These are phyloP conservation scores for Cicer yamashitae DNA, from an alignment of 306 rosid genomes.

Conservation along the genomic window DNA sequence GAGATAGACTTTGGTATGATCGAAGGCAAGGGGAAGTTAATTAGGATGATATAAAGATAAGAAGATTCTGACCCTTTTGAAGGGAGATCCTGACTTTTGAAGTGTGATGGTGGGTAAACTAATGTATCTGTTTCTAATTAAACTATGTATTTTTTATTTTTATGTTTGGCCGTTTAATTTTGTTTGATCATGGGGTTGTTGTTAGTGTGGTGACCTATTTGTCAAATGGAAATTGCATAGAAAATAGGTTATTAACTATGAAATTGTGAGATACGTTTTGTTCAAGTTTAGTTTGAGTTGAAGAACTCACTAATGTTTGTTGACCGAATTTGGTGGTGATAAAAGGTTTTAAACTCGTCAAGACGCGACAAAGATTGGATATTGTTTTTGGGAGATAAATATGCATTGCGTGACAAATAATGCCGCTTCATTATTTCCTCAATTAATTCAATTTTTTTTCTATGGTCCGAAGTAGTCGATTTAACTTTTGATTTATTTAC, in stretches of 20 bases:
- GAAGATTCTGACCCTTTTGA: slow-evolving; percentile 70
- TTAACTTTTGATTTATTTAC: background rate
- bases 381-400: slow-evolving; percentile 22
- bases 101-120: slow-evolving; percentile 69
- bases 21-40: slow-evolving; percentile 40
- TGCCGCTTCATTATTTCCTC: slow-evolving; percentile 7
- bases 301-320: slow-evolving; percentile 43
- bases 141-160: slow-evolving; percentile 3
- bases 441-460: background rate
- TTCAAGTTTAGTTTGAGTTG: slow-evolving; percentile 47
- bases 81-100: slow-evolving; percentile 59
- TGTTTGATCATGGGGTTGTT: background rate
- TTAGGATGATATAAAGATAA: slow-evolving; percentile 52
- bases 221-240: slow-evolving; percentile 36
- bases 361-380: slow-evolving; percentile 33
- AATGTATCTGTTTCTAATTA: slow-evolving; percentile 33
- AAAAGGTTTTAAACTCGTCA: slow-evolving; percentile 38
- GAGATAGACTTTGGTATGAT: slow-evolving; percentile 46
- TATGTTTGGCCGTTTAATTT: slow-evolving; percentile 32
- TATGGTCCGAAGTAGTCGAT: background rate
- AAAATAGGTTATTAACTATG: background rate
- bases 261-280: slow-evolving; percentile 15
- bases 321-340: slow-evolving; percentile 52
- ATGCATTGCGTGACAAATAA: slow-evolving; percentile 43
- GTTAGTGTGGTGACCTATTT: slow-evolving; percentile 8